A percentile compares a stretch with the other conserved stretches of the same genome.
phyloP scores from a whole-genome alignment of 495 filamentous ascomycete genomes.

The Xylaria flabelliformis region DNA sequence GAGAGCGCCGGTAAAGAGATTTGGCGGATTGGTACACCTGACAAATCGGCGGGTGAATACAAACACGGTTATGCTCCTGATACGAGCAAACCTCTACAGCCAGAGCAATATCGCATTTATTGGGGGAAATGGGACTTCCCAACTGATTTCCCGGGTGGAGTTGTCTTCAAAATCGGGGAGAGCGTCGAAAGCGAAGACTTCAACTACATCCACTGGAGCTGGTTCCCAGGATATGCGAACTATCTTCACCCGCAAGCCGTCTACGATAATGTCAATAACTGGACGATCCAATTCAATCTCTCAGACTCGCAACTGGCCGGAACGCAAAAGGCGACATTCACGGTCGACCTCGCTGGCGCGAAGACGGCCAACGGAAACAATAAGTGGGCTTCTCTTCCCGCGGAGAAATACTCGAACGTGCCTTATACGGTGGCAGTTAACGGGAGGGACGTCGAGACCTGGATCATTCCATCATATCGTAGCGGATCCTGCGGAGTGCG shows the following conservation, averaged over 20 bases:
- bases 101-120: conserved; percentile 60
- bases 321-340: conserved; percentile 53
- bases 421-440: conserved; percentile 51
- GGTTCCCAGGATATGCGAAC: conserved; percentile 52
- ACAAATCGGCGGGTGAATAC: conserved; percentile 63
- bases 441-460: conserved; percentile 49
- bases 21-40: conserved; percentile 62
- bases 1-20: conserved; percentile 59
- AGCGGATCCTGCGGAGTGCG: conserved; percentile 60
- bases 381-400: conserved; percentile 18
- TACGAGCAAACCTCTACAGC: conserved; percentile 52
- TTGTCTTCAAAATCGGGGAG: conserved; percentile 55
- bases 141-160: conserved; percentile 58
- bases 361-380: conserved; percentile 60
- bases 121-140: conserved; percentile 63
- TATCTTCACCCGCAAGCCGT: conserved; percentile 24
- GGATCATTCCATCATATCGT: conserved; percentile 53
- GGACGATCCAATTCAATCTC: conserved; percentile 56
- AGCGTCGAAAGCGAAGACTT: conserved; percentile 48
- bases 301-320: conserved; percentile 30
- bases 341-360: conserved; percentile 60
- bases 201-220: conserved; percentile 61
- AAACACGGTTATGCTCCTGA: conserved; percentile 55
- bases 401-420: conserved; percentile 28
- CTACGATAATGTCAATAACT: conserved; percentile 52